Evolutionary conservation across 2,329 filamentous ascomycete genomes (phyloP), one percentile per base, ranked within the genome.

Genomic region (Myriosclerotinia duriaeana): DNA sequence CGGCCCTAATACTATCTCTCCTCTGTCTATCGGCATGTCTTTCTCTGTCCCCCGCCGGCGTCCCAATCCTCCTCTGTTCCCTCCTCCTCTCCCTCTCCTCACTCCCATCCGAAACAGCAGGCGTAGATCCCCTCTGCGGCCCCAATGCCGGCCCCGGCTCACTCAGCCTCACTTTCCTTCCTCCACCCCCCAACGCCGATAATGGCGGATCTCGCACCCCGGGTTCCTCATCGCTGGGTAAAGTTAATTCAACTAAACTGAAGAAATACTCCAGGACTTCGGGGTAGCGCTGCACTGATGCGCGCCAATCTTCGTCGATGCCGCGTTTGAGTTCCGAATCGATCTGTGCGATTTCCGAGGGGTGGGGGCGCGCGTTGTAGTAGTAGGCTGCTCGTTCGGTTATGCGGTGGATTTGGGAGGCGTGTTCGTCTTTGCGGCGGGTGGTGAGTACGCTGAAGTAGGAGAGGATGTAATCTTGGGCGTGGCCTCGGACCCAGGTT

Each of bases 211-310:
- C 83, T 71, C 84, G 84, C 46, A 89, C 85, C 20, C 79, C 78
- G 2, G 82, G 77, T 52, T 88, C 86, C 64, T 86, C 81, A 66
- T 92, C 88, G 52, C 79, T 78, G 0, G 90, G 90, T 5, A 91
- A 78, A 30, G 81, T 84, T 67, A 92, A 76, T 65, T 88, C 85
- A 46, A 93, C 88, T 48, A 93, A 80, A 67, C 85, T 70, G 82
- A 89, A 93, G 75, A 90, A 93, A 78, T 93, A 92, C 77, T 92
- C 88, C 65, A 94, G 80, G n/a, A 93, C 87, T 75, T 93, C 89
- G 5, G 90, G 91, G 72, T 93, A 94, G 65, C 87, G 84, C 72
- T 91, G 85, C 50, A 93, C 90, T 58, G 87, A 89, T 40, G 85
- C 82, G 73, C 88, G 85, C 90, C 90, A 94, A 78, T 93, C 90